Evolutionary conservation across 2,329 filamentous ascomycete genomes (phyloP), one percentile per base, ranked within the genome.

Genomic region (Tolypocladium pustulatum): DNA sequence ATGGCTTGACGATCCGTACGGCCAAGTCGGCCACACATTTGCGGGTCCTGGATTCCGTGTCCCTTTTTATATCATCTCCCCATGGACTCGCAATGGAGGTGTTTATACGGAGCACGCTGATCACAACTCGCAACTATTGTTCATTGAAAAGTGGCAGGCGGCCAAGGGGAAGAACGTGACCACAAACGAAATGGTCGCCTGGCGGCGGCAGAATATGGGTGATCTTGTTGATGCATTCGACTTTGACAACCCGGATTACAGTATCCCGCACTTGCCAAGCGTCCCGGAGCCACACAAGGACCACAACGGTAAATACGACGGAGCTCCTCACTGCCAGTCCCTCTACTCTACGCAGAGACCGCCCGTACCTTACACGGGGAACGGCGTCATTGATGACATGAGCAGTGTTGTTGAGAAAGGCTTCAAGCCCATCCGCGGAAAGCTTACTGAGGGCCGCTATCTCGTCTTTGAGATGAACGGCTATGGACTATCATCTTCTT

Each of bases 81-180:
- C 80, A 0, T 83, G 78, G 74, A 83, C 80, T 0, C 77, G 80
- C 17, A 77, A 78, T 13, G 77, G 76, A 10, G 75, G 78, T 27
- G 78, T 83, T 2, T 81, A 80, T 61, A 80, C 78, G 0, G 80
- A 82, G 64, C 77, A 78, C 51, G 73, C 76, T 6, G 81, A 83
- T 63, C 81, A 83, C 66, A 81, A 75, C 61, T 82, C 80, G 0
- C 80, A 82, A 59, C 78, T 82, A 34, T 67, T 80, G 49, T 82
- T 83, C 62, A 65, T 83, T 1, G 80, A 82, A 65, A 67, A 77
- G 63, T 81, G 78, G 78, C 65, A 67, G 41, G 63, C 63, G 1
- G 69, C 70, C 43, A 71, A 71, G 59, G 70, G 71, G 5, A 66
- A 79, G 51, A 67, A 81, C 56, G 78, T 71, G 12, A 65, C 55